Conservation (phyloP, 2,329 filamentous ascomycete genomes). For the Trichoderma koningiopsis region DNA sequence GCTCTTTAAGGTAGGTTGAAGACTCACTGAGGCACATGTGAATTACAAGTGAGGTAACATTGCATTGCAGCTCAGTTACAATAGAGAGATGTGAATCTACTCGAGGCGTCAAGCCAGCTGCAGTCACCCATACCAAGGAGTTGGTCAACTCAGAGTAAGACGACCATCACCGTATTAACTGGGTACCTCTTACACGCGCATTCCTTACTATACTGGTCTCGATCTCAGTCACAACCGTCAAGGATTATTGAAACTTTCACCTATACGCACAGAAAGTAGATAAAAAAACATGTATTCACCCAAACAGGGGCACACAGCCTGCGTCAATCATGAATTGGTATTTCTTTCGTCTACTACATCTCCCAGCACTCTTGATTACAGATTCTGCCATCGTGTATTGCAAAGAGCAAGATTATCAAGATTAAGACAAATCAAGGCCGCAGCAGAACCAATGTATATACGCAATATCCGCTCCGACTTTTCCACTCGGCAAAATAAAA, state of each 20-base stretch:
- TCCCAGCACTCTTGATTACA: constrained; percentile 2
- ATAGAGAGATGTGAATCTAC: neutral
- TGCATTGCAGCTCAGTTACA: neutral
- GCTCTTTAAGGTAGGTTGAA: neutral
- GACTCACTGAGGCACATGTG: neutral
- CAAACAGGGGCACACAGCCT: neutral
- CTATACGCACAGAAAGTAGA: neutral
- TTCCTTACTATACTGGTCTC: neutral
- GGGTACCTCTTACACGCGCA: neutral
- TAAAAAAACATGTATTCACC: neutral
- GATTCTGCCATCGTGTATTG: neutral
- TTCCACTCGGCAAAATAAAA: neutral
- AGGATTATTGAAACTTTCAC: neutral
- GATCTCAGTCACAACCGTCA: neutral
- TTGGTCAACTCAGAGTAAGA: neutral
- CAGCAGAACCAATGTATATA: neutral
- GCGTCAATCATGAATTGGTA: neutral
- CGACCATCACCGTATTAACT: neutral
- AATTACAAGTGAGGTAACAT: neutral
- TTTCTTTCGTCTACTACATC: constrained; percentile 15
- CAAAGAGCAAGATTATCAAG: neutral
- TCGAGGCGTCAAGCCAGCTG: neutral
- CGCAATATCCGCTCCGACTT: constrained; percentile 8
- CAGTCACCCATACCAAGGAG: neutral
- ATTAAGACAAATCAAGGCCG: neutral